These are phyloP conservation scores for Fusarium scirpi DNA, from an alignment of 2,329 filamentous ascomycete genomes.

Conservation along the genomic window DNA sequence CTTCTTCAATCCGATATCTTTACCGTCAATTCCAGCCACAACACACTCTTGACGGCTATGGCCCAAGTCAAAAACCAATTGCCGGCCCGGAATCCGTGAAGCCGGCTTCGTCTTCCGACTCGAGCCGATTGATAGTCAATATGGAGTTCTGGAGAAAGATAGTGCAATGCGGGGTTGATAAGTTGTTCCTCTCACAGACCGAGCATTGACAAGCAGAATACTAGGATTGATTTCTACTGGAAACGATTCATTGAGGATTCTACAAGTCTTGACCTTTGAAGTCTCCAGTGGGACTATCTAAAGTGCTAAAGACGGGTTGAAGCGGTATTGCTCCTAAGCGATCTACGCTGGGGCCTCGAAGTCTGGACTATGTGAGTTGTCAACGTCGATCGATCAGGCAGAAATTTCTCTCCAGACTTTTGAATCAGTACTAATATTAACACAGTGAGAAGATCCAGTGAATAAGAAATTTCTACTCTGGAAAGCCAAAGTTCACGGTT, in stretches of 20 bases:
- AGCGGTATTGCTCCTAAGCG: neutral
- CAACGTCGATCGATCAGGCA: neutral
- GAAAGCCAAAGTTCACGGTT: no score
- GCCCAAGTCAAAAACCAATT: neutral
- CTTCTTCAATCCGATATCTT: neutral
- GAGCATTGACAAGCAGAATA: slow-evolving; percentile 5
- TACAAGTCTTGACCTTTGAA: neutral
- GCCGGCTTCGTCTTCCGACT: slow-evolving; percentile 17
- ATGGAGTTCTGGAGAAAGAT: slow-evolving; percentile 45
- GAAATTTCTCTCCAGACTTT: neutral
- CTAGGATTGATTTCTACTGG: neutral
- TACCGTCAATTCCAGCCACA: neutral
- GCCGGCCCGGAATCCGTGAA: slow-evolving; percentile 53
- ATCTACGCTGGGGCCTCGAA: neutral
- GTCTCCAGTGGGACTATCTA: neutral
- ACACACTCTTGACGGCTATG: no score
- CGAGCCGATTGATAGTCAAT: slow-evolving; percentile 11
- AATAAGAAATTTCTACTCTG: no score
- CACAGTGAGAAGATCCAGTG: no score
- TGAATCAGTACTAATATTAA: neutral
- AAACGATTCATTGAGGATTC: no score
- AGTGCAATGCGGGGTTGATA: slow-evolving; percentile 47
- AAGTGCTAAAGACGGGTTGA: neutral
- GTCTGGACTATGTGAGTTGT: slow-evolving; percentile 2
- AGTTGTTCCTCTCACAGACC: slow-evolving; percentile 9